These are phyloP conservation scores for Pisolithus thermaeus DNA, from an alignment of 1,284 basidiomycete genomes.

Conservation along the genomic window DNA sequence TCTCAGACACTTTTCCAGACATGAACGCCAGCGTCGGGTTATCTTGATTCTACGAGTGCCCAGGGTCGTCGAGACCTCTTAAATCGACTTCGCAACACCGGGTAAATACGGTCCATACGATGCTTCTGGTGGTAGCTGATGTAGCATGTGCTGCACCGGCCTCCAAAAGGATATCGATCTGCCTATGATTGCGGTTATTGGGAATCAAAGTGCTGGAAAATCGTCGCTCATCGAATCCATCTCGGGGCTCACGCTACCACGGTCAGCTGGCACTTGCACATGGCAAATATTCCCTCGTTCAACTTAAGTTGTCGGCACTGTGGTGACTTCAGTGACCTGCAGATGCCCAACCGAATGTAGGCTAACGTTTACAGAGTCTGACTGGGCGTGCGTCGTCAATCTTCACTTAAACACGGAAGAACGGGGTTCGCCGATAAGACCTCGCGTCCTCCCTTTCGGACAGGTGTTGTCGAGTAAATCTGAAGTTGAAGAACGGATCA, in stretches of 20 bases:
- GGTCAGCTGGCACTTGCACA: slow-evolving; percentile 55
- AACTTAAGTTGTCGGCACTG: background rate
- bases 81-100: slow-evolving; percentile 44
- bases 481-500: slow-evolving; percentile 54
- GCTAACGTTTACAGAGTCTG: slow-evolving; percentile 34
- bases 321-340: background rate
- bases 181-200: slow-evolving; percentile 58
- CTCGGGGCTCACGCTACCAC: slow-evolving; percentile 57
- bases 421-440: slow-evolving; percentile 26
- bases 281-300: slow-evolving; percentile 33
- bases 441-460: slow-evolving; percentile 45
- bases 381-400: slow-evolving; percentile 54
- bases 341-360: slow-evolving; percentile 67
- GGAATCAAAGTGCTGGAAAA: slow-evolving; percentile 60
- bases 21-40: slow-evolving; percentile 31
- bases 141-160: slow-evolving; percentile 23
- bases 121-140: background rate
- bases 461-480: slow-evolving; percentile 39
- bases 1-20: background rate
- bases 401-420: slow-evolving; percentile 43
- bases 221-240: slow-evolving; percentile 66
- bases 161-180: slow-evolving; percentile 58
- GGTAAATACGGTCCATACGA: slow-evolving; percentile 28
- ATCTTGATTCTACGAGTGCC: slow-evolving; percentile 32
- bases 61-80: slow-evolving; percentile 38